phyloP scores from a whole-genome alignment of 768 basidiomycete genomes.

The Suillus fuscotomentosus region DNA sequence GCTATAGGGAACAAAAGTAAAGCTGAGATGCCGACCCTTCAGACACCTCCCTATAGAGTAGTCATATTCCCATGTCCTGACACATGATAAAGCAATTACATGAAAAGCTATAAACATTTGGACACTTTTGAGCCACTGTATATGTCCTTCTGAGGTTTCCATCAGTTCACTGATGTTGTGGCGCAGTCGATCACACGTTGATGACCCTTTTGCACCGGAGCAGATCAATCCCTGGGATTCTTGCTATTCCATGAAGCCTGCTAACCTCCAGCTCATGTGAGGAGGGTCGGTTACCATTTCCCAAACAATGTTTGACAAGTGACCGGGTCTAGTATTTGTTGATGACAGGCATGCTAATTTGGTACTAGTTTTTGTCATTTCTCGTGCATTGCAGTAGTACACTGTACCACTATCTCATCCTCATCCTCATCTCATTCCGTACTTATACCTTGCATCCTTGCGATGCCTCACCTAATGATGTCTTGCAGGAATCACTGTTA shows the following conservation, averaged over 20 bases:
- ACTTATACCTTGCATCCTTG: too few relatives aligned
- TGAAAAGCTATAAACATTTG: too few relatives aligned
- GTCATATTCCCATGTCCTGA: too few relatives aligned
- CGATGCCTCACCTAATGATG: not conserved
- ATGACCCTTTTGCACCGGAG: not conserved
- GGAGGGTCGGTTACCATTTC: not conserved
- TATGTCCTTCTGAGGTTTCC: too few relatives aligned
- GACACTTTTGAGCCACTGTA: too few relatives aligned
- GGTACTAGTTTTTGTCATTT: not conserved
- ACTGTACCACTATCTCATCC: not conserved
- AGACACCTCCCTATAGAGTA: too few relatives aligned
- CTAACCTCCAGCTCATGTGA: not conserved
- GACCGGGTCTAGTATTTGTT: not conserved
- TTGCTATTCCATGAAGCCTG: not conserved
- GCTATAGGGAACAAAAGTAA: too few relatives aligned
- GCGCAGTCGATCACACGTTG: not conserved
- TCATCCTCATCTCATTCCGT: not conserved
- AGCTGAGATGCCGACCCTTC: too few relatives aligned
- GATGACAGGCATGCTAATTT: not conserved
- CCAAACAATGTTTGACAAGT: too few relatives aligned
- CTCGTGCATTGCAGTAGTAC: not conserved
- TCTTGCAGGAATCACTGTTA: too few relatives aligned
- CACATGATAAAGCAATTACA: too few relatives aligned
- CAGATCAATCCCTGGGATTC: not conserved
- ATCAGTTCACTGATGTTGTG: too few relatives aligned